A percentile compares a stretch with the other conserved stretches of the same genome.
Conservation (phyloP, 2,329 filamentous ascomycete species). For the Aphanoascus verrucosus region DNA sequence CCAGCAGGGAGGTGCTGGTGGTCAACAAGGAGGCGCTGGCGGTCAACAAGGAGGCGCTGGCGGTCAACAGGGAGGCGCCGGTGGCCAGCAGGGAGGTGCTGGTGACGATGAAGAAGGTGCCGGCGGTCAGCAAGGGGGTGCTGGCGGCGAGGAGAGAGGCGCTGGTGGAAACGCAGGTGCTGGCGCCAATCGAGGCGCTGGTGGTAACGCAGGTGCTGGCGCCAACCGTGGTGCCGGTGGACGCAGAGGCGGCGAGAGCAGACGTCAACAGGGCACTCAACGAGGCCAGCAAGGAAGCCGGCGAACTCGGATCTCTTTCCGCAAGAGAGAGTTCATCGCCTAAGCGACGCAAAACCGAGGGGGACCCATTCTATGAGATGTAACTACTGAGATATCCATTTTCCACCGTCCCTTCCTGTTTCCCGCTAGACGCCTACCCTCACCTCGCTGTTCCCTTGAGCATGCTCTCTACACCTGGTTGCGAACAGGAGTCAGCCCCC, state of each 20-base stretch:
- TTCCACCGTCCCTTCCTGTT: background rate
- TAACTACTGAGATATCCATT: background rate
- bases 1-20: background rate
- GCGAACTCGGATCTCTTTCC: constrained; percentile 2
- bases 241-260: background rate
- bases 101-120: background rate
- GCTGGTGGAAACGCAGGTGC: background rate
- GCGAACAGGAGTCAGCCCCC: background rate
- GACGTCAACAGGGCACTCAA: background rate
- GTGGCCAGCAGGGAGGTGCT: background rate
- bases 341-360: background rate
- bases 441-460: background rate
- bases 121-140: background rate
- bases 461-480: background rate
- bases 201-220: background rate
- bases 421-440: background rate
- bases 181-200: background rate
- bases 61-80: background rate
- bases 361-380: background rate
- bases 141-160: background rate
- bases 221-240: background rate
- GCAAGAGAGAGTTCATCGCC: constrained; percentile 5
- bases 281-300: background rate
- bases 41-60: background rate
- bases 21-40: background rate